phyloP scores from a whole-genome alignment of 192 early-diverging fungal species.

The Geranomyces michiganensis region DNA sequence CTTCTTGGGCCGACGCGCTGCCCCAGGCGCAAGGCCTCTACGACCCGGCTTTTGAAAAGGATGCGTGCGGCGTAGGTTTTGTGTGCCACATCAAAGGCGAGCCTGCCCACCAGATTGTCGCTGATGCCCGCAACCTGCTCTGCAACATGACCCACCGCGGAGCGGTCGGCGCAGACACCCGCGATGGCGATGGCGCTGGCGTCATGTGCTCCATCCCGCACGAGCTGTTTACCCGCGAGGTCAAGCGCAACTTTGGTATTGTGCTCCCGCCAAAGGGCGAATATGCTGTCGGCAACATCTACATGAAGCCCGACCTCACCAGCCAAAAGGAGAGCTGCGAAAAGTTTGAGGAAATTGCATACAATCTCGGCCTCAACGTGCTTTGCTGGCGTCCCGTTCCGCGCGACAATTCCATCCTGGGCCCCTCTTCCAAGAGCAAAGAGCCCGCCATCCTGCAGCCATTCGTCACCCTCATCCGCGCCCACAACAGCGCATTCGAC shows the following conservation, averaged over 20 bases:
- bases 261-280: constrained; percentile 73
- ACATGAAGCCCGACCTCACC: constrained; percentile 72
- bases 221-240: constrained; percentile 73
- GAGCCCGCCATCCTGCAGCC: constrained; percentile 95
- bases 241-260: constrained; percentile 57
- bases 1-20: constrained; percentile 83
- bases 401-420: constrained; percentile 81
- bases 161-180: constrained; percentile 87
- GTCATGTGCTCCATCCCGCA: constrained; percentile 96
- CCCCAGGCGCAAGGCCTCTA: constrained; percentile 87
- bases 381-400: constrained; percentile 92
- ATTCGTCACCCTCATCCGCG: constrained; percentile 68
- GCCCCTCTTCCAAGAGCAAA: constrained; percentile 82
- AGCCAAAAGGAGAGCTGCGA: constrained; percentile 71
- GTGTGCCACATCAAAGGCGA: constrained; percentile 93
- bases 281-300: constrained; percentile 98
- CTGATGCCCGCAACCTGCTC: constrained; percentile 85
- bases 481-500: constrained; percentile 40
- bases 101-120: constrained; percentile 80
- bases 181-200: constrained; percentile 99
- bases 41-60: constrained; percentile 86
- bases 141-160: constrained; percentile 99
- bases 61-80: constrained; percentile 97
- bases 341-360: constrained; percentile 80
- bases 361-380: constrained; percentile 70